Percentiles rank a stretch among this genome's conserved stretches.
Conservation (phyloP, 2,329 filamentous ascomycete genomes). For the Trichoderma citrinoviride region DNA sequence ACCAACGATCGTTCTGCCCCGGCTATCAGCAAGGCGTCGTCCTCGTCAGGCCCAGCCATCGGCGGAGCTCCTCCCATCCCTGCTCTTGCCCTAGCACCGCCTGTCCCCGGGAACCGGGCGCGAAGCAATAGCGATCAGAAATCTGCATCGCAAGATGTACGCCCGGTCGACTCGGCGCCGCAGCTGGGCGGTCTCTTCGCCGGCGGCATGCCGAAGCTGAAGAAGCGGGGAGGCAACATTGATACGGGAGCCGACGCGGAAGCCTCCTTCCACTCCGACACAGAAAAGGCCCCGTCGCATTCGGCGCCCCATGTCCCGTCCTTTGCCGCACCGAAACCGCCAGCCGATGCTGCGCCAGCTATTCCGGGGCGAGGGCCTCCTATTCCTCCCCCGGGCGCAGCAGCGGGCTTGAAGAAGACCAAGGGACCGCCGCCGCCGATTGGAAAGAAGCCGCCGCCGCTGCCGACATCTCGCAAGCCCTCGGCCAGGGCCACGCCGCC, state of each 20-base stretch:
- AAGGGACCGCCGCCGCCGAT: slow-evolving; percentile 68
- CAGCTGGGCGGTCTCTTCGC: slow-evolving; percentile 87
- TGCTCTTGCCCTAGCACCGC: slow-evolving; percentile 58
- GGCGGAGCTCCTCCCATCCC: slow-evolving; percentile 78
- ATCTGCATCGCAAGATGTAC: slow-evolving; percentile 43
- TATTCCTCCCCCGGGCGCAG: slow-evolving; percentile 45
- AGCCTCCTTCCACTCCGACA: slow-evolving; percentile 76
- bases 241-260: slow-evolving; percentile 61
- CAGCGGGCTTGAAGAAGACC: slow-evolving; percentile 56
- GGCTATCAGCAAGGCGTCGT: slow-evolving; percentile 44
- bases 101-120: slow-evolving; percentile 63
- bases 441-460: slow-evolving; percentile 70
- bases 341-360: slow-evolving; percentile 49
- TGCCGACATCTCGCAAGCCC: slow-evolving; percentile 59
- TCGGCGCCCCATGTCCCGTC: slow-evolving; percentile 47
- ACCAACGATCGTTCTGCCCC: slow-evolving; percentile 93
- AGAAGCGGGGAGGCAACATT: slow-evolving; percentile 78
- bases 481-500: slow-evolving; percentile 38
- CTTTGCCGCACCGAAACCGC: slow-evolving; percentile 57
- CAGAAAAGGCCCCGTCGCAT: slow-evolving; percentile 44
- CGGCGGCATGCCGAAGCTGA: slow-evolving; percentile 92
- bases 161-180: slow-evolving; percentile 60
- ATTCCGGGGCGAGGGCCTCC: slow-evolving; percentile 48
- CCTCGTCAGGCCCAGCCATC: slow-evolving; percentile 55
- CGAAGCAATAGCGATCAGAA: slow-evolving; percentile 81